Evolutionary conservation across 1,284 basidiomycete species (phyloP), one percentile per base, ranked within the genome.

Genomic region (Ceratobasidium sp.): DNA sequence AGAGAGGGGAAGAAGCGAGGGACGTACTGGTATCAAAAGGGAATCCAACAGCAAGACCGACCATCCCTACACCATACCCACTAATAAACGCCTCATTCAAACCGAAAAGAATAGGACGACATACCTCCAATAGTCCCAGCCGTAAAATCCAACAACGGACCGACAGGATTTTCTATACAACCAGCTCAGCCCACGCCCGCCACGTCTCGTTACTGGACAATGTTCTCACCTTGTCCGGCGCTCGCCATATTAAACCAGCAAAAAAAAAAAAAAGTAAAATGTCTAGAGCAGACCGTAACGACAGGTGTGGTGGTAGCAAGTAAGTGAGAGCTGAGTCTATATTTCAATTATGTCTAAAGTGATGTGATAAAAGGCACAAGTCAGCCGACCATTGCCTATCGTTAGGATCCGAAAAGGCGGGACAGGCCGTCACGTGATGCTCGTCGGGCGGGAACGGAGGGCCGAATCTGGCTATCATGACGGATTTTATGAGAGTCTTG

Each of bases 91-190:
- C 28, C 49, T 28, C 53, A 31, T 49, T 15, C 28, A 31, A 53
- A 78, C 78, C 67, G 80, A 86, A 75, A 23, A 4, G 76, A n/a
- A n/a, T n/a, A n/a, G n/a, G n/a, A n/a, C n/a, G n/a, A n/a, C 81
- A 3, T 69, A 87, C 88, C 92, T 78, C 90, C 88, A n/a, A 90
- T 83, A 0, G 91, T 92, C n/a, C 92, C 92, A 11, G 91, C 92
- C 51, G 89, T 83, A 81, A 94, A 93, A 81, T 94, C 91, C 31
- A 58, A 33, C 45, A 63, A 51, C 28, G 69, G 39, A 37, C 42
- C 31, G 26, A 74, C 47, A 26, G 69, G 60, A 13, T 31, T 45
- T 63, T 74, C 69, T 74, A 33, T 17, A 33, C 3, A 26, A 15
- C 69, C 39, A 63, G 42, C 33, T 47, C n/a, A n/a, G n/a, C n/a